These are phyloP conservation scores for Noccaea caerulescens DNA, from an alignment of 345 rosid species.

Conservation along the genomic window DNA sequence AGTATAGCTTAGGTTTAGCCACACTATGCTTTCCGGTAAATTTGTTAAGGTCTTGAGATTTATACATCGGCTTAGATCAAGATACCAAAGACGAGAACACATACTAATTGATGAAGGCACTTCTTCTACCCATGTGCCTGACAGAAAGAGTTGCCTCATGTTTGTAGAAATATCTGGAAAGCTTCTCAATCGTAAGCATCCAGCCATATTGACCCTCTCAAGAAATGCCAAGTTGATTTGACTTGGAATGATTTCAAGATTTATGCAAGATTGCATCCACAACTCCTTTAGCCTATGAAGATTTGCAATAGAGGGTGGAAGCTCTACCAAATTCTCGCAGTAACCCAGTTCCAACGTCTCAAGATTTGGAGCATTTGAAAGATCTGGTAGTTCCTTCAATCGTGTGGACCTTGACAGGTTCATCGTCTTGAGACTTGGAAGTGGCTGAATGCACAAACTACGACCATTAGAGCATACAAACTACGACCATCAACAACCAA, in stretches of 20 bases:
- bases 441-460: background rate
- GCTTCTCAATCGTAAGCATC: background rate
- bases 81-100: background rate
- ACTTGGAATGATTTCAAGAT: background rate
- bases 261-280: background rate
- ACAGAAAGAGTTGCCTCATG: background rate
- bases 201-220: background rate
- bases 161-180: background rate
- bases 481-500: background rate
- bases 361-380: background rate
- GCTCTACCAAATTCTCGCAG: background rate
- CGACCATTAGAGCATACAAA: background rate
- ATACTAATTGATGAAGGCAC: background rate
- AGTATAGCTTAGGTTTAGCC: background rate
- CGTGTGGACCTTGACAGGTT: background rate
- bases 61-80: background rate
- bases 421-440: background rate
- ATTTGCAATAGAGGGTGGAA: background rate
- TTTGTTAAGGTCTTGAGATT: background rate
- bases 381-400: slow-evolving; percentile 13
- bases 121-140: background rate
- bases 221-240: background rate
- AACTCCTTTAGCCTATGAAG: background rate
- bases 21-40: background rate
- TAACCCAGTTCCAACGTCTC: background rate